Evolutionary conservation across 2,329 filamentous ascomycete species (phyloP).

Genomic region (Ascochyta pisi): DNA sequence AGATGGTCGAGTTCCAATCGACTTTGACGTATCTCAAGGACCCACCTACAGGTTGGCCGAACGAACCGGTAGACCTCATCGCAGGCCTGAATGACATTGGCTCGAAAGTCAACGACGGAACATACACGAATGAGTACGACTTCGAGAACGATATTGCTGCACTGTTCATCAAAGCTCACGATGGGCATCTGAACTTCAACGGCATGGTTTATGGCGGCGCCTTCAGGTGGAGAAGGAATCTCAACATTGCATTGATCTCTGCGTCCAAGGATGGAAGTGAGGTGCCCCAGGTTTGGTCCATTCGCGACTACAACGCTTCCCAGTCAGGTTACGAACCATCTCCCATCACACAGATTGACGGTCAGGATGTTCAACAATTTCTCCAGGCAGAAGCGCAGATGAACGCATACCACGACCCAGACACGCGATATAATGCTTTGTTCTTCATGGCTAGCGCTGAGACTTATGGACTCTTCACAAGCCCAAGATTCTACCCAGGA

Average conservation of each 20-base stretch:
- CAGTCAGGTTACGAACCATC: slow-evolving; percentile 36
- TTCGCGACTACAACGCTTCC: slow-evolving; percentile 43
- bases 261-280: slow-evolving; percentile 40
- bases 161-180: slow-evolving; percentile 42
- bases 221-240: slow-evolving; percentile 44
- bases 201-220: slow-evolving; percentile 46
- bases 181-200: slow-evolving; percentile 47
- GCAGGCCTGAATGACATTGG: slow-evolving; percentile 47
- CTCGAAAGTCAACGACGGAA: slow-evolving; percentile 36
- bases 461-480: slow-evolving; percentile 40
- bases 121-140: slow-evolving; percentile 52
- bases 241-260: slow-evolving; percentile 39
- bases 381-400: slow-evolving; percentile 41
- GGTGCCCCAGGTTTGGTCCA: slow-evolving; percentile 40
- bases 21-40: slow-evolving; percentile 50
- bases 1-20: slow-evolving; percentile 51
- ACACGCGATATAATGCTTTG: slow-evolving; percentile 50
- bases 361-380: slow-evolving; percentile 43
- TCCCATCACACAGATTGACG: slow-evolving; percentile 49
- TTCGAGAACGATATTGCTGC: slow-evolving; percentile 49
- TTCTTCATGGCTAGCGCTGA: slow-evolving; percentile 47
- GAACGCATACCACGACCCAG: slow-evolving; percentile 50
- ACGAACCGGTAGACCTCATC: slow-evolving; percentile 49
- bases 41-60: slow-evolving; percentile 47
- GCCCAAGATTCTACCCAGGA: slow-evolving; percentile 44